phyloP scores from a whole-genome alignment of 2,329 filamentous ascomycete species.

The Blastomyces silverae region DNA sequence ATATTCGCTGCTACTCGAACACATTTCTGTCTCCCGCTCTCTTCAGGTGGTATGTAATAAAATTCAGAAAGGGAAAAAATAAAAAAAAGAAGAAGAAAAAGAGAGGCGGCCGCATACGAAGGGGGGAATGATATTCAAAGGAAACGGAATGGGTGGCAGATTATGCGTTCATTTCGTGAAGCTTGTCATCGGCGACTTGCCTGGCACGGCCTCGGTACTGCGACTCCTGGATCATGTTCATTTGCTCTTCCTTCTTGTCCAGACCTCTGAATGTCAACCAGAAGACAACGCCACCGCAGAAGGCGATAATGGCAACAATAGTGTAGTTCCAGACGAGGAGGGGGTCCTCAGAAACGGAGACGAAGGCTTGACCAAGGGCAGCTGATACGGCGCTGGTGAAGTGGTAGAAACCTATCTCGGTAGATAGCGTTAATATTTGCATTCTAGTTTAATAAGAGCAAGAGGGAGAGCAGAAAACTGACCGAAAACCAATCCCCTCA shows the following conservation, averaged over 20 bases:
- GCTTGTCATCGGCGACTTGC: not conserved
- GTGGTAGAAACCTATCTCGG: conserved; percentile 53
- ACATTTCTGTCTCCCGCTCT: not conserved
- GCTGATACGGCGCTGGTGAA: conserved; percentile 64
- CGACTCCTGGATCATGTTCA: conserved; percentile 44
- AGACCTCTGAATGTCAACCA: conserved; percentile 60
- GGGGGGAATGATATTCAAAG: not conserved
- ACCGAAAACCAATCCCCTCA: conserved; percentile 61
- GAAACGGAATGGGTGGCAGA: not conserved
- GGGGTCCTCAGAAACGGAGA: conserved; percentile 56
- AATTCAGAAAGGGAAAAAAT: not conserved
- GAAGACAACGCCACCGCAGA: conserved; percentile 57
- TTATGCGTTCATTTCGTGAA: not conserved
- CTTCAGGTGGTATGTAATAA: not conserved
- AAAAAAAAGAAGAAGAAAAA: not conserved
- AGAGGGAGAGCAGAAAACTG: not conserved
- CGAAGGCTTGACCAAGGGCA: conserved; percentile 62
- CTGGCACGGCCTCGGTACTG: conserved; percentile 1
- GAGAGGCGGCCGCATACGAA: not conserved
- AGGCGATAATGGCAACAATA: conserved; percentile 54
- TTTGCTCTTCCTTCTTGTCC: conserved; percentile 59
- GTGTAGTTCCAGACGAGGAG: conserved; percentile 66
- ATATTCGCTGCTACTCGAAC: not conserved
- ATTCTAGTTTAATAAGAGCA: not conserved
- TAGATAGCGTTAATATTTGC: conserved; percentile 3